Percentiles rank a stretch among this genome's conserved stretches.
Conservation (phyloP, 257 asterid species). For the Jaltomata sinuosa region DNA sequence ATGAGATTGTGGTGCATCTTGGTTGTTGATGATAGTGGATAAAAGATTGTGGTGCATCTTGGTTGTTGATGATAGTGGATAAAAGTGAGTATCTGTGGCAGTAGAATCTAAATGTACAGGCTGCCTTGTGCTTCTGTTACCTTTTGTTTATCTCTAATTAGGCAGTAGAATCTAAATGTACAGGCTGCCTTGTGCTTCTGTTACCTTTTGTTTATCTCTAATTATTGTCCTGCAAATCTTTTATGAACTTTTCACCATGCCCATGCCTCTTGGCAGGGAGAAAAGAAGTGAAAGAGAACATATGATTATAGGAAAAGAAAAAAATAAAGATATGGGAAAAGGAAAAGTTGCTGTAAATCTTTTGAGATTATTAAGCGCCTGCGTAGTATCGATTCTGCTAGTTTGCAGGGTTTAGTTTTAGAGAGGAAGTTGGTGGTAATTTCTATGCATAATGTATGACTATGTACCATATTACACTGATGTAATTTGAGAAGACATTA, state of each 20-base stretch:
- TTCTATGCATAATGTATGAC: not conserved
- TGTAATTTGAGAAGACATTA: not conserved
- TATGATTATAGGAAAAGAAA: not conserved
- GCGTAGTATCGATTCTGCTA: not conserved
- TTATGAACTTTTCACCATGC: not conserved
- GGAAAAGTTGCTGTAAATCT: not conserved
- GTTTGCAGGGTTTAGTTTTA: not conserved
- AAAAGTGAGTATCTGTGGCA: not conserved
- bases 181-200: not conserved
- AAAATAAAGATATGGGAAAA: not conserved
- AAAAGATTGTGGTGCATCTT: not conserved
- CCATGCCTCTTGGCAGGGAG: not conserved
- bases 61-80: not conserved
- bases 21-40: not conserved
- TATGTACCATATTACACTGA: not conserved
- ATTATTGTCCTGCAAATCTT: not conserved
- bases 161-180: not conserved
- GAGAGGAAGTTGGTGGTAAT: not conserved
- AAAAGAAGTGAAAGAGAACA: not conserved
- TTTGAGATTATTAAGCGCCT: not conserved
- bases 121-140: not conserved
- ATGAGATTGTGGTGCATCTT: not conserved
- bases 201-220: not conserved
- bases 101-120: not conserved
- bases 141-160: not conserved